Percentiles rank a stretch among this genome's conserved stretches.
Evolutionary conservation across 495 filamentous ascomycete genomes (phyloP).

Genomic region (Penicillium atrosanguineum): DNA sequence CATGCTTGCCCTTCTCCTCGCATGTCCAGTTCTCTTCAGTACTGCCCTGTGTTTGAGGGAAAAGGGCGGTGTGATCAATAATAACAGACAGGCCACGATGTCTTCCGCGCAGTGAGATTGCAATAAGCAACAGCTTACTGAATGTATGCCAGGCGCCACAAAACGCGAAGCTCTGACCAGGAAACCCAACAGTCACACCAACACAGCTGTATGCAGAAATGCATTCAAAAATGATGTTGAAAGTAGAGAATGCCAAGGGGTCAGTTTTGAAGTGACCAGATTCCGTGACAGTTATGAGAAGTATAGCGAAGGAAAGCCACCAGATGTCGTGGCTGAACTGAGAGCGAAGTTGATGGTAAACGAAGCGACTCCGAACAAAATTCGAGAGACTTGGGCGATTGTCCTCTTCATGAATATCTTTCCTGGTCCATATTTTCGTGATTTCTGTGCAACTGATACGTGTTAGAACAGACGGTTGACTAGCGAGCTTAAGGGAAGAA

Average conservation of each 20-base stretch:
- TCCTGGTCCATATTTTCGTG: slow-evolving; percentile 45
- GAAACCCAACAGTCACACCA: slow-evolving; percentile 71
- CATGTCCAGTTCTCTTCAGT: not conserved
- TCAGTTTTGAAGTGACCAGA: slow-evolving; percentile 59
- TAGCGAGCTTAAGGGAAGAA: not conserved
- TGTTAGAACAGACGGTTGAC: not conserved
- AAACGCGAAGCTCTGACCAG: slow-evolving; percentile 64
- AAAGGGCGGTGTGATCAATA: not conserved
- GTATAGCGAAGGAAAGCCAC: slow-evolving; percentile 72
- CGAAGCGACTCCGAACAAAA: slow-evolving; percentile 43
- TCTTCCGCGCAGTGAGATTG: slow-evolving; percentile 71
- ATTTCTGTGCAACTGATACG: slow-evolving; percentile 54
- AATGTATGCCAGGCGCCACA: slow-evolving; percentile 65
- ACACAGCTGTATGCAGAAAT: slow-evolving; percentile 86
- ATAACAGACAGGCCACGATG: slow-evolving; percentile 59
- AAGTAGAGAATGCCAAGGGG: slow-evolving; percentile 71
- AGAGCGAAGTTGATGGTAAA: slow-evolving; percentile 62
- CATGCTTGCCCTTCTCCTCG: not conserved
- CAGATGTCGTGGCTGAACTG: slow-evolving; percentile 85
- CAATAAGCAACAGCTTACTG: slow-evolving; percentile 72
- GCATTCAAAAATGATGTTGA: slow-evolving; percentile 83
- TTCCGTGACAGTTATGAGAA: slow-evolving; percentile 72
- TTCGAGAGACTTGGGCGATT: slow-evolving; percentile 4
- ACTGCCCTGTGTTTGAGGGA: not conserved
- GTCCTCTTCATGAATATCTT: not conserved